Base-by-base conservation (phyloP, 306 rosid genomes). In the Canavalia ensiformis region DNA sequence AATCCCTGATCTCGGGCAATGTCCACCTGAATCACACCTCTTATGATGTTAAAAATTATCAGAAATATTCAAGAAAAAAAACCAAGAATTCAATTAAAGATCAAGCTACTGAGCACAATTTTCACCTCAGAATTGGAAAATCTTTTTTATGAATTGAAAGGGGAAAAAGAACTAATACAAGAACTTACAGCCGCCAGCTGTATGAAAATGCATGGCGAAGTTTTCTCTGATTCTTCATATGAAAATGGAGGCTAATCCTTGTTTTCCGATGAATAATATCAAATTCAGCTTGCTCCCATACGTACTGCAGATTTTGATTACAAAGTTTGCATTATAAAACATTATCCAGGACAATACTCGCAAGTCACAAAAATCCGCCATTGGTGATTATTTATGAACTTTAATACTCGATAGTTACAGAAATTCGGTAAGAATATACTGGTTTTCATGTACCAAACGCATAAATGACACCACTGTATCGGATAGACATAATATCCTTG, bases 221-320 rank as follows among this genome's bases (percentile, higher is more conserved):
- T 68, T 94, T 94, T 83, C 90, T 90, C 78, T 89, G 91, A 72
- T 89, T 91, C 80, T 89, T 86, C 80, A 93, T 76, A 80, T 90
- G 91, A 83, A 90, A 95, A 85, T 93, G 99, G 72, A 95, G 94
- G 83, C 97, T 90, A 73, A 93, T 93, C 88, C 97, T 90, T 81
- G 97, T 92, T 85, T 88, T 95, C 50, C 97, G 90, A 83, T 91
- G 92, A 79, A 93, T 75, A 60, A 93, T 82, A 82, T 95, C 97
- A 11, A 92, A 95, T 68, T 95, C 99, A 54, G 91, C 97, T 89
- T 95, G 97, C 89, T 95, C 99, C 97, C 99, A 95, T 6, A 89
- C 85, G 77, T 92, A 92, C 98, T 92, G 91, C 91, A 88, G 47
- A 79, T 79, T 82, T 76, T 56, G 51, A 63, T 73, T 68, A 67